Evolutionary conservation across 1,284 basidiomycete species (phyloP), one percentile per base, ranked within the genome.

Genomic region (Melampsora americana): DNA sequence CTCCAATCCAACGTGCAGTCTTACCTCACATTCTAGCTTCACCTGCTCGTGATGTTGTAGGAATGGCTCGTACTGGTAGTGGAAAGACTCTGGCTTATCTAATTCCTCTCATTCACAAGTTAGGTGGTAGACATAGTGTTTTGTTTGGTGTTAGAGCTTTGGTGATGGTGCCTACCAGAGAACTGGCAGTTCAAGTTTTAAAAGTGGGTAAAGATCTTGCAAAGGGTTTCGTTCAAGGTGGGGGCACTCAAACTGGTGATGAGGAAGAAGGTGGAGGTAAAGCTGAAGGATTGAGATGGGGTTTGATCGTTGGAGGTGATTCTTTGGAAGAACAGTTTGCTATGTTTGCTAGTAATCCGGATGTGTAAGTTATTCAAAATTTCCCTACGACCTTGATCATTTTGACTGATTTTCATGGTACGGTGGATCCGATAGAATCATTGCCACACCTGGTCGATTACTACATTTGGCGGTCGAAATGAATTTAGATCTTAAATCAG

Each of bases 11-110:
- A 84, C 88, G 95, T 11, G 87, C 92, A 20, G 87, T 94, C 2
- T 92, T 99, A 69, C 96, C 96, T 0, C 86, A 90, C 39, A 88
- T 98, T 60, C 87, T 99, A 44, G 84, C 90, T 5, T 88, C 87
- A 66, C 95, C 96, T 56, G 92, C 95, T 1, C 86, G 92, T 68
- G 96, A 99, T 84, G 89, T 99, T 11, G 92, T 99, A 23, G 96
- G 93, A 70, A 99, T 99, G 96, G 95, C 96, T 28, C 87, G 96
- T 23, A 99, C 96, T 0, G 96, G 96, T 75, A 97, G 95, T 0
- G 96, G 96, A 78, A 99, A 99, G 84, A 97, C 95, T 16, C 87
- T 99, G 35, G 95, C 95, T 48, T 99, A 96, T 83, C 88, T 99
- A 85, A 86, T 99, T 26, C 96, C 96, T 62, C 87, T 99, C 16